Evolutionary conservation across 75 land plant genomes (phyloP).

Genomic region (Ceratopteris richardii): DNA sequence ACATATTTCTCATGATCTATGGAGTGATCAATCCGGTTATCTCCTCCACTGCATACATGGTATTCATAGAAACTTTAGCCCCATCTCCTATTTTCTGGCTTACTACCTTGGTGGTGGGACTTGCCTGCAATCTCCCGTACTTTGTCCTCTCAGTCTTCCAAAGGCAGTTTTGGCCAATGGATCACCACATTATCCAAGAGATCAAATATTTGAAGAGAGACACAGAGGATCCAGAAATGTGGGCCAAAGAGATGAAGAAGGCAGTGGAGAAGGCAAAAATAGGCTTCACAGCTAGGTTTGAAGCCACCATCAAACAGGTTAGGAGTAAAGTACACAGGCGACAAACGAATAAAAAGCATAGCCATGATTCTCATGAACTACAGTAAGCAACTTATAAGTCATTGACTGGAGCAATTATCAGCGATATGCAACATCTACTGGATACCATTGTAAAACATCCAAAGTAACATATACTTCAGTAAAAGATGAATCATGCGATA

Average conservation of each 20-base stretch:
- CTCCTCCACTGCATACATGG: conserved; percentile 34
- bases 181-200: conserved; percentile 84
- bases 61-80: conserved; percentile 44
- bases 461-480: no score
- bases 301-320: no score
- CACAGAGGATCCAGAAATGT: conserved; percentile 50
- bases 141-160: conserved; percentile 41
- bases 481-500: no score
- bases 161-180: conserved; percentile 60
- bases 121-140: conserved; percentile 56
- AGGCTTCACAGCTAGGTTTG: conserved; percentile 48
- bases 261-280: conserved; percentile 50
- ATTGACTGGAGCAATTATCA: no score
- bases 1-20: conserved; percentile 57
- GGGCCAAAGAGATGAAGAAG: conserved; percentile 53
- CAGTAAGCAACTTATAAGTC: no score
- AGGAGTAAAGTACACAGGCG: no score
- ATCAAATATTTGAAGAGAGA: conserved; percentile 65
- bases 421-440: no score
- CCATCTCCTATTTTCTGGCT: conserved; percentile 69
- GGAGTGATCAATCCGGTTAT: conserved; percentile 31
- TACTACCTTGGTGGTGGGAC: conserved; percentile 31
- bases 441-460: no score
- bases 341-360: no score
- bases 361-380: no score